phyloP scores from a whole-genome alignment of 2,329 filamentous ascomycete genomes.

The Amauroascus verrucosus region DNA sequence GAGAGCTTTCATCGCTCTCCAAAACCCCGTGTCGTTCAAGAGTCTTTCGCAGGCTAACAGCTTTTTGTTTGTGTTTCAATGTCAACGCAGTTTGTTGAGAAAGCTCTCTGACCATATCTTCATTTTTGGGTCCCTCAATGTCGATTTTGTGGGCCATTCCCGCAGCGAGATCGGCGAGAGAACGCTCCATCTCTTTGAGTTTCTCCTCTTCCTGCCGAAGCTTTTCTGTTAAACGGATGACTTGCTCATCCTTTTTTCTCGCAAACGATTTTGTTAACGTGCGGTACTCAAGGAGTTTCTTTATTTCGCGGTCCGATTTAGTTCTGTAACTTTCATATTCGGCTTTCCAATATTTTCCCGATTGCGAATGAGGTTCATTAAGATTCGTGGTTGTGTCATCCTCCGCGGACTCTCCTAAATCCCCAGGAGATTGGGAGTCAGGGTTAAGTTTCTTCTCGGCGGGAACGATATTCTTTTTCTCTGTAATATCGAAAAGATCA shows the following conservation, averaged over 20 bases:
- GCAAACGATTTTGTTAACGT: conserved; percentile 51
- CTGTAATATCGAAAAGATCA: conserved; percentile 23
- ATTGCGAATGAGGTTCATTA: conserved; percentile 46
- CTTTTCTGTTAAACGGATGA: conserved; percentile 42
- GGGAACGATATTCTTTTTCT: conserved; percentile 11
- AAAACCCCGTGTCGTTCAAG: conserved; percentile 34
- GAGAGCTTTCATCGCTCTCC: conserved; percentile 21
- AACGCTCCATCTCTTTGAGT: conserved; percentile 36
- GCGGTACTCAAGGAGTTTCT: conserved; percentile 51
- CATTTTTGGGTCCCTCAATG: conserved; percentile 23
- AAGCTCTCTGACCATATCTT: conserved; percentile 34
- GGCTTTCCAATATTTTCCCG: conserved; percentile 52
- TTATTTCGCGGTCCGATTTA: conserved; percentile 50
- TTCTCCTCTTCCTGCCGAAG: conserved; percentile 42
- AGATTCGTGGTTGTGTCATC: conserved; percentile 45
- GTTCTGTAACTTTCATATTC: conserved; percentile 50
- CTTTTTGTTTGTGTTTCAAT: conserved; percentile 37
- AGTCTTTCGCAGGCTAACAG: conserved; percentile 27
- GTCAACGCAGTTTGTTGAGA: conserved; percentile 37
- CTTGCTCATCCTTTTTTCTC: conserved; percentile 49
- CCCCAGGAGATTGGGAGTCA: conserved; percentile 18
- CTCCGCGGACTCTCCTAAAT: conserved; percentile 21
- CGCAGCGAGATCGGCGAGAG: conserved; percentile 34
- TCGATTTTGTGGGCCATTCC: conserved; percentile 25
- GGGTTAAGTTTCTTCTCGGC: not conserved